Base-by-base conservation (phyloP, 192 early-diverging fungal species). In the Chytriomyces hyalinus region DNA sequence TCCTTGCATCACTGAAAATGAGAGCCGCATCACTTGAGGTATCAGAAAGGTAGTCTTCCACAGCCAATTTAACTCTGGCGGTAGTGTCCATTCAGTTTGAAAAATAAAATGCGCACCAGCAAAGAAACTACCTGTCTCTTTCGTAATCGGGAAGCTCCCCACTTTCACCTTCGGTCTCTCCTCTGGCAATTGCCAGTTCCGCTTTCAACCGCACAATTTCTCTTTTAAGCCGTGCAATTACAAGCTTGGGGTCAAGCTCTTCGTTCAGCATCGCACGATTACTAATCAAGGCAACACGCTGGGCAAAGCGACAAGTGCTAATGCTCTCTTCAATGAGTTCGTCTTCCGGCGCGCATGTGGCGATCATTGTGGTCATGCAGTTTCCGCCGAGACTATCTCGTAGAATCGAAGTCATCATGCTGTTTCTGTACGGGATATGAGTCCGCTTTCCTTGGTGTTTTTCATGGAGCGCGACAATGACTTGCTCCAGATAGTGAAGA, bases 281-380 rank as follows among this genome's bases (percentile, higher is more conserved):
- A 36, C 84, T 71, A 43, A 90, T 87, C 64, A 90, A 73, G 6
- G 90, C 88, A 1, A 91, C 90, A 6, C 90, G 80, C 69, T 90
- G 87, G 5, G 90, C 87, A 75, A 91, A 91, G 17, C 90, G 80
- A 61, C 90, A 91, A 1, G 88, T 91, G n/a, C 89, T 88, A 11
- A 91, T 90, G 53, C 86, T 88, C 86, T 91, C 90, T 84, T 91
- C 90, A 67, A 91, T 87, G 28, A 90, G 80, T 61, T 84, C 77
- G 44, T 87, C 87, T 65, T 91, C 90, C 17, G 84, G 86, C 0
- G 87, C 87, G 6, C 87, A 72, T 2, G 88, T 91, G 3, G 90
- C 86, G 67, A 91, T 82, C 88, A 91, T 90, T 8, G 84, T 84
- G 0, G 90, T 91, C 75, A 84, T 86, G 77, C 90, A 91, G 68